Base-by-base conservation (phyloP, 2,329 filamentous ascomycete species). In the Lachnellula willkommii region DNA sequence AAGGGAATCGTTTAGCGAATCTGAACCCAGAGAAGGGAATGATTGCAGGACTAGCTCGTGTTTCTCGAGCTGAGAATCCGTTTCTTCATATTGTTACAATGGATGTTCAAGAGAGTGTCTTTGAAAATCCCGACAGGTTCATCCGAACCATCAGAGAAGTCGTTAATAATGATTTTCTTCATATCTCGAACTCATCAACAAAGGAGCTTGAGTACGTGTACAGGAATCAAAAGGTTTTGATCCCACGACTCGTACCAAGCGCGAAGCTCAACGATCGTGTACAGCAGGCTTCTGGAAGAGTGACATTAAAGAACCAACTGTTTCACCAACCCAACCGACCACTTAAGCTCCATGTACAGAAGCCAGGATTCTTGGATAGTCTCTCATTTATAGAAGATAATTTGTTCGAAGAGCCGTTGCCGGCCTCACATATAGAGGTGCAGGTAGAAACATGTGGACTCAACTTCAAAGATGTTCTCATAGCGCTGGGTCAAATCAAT, bases 401-500 rank as follows among this genome's bases (percentile, higher is more conserved):
- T 24, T 17, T 22, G 4, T 22, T 26, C 9, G 11, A 15, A 12
- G 7, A 17, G 5, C 15, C 47, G 12, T 24, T 61, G 22, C 26
- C 15, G 8, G n/a, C 39, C 12, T 42, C 50, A 3, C 20, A 54
- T 7, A 35, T 61, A 14, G 59, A 61, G 42, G 43, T 59, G 14
- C 39, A 57, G 14, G 54, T 57, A 52, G 69, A 70, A 53, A 53
- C 54, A 24, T 37, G 37, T 43, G 56, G 53, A 14, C 20, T 56
- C 28, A 59, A 54, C 40, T 53, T 52, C 63, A 40, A 62, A 60
- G 69, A 71, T 52, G 63, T 70, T 14, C 57, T 66, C 8, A 60
- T 68, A 6, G 59, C 65, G 2, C 66, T 68, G 58, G 72, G 71
- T 6, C 67, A 69, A 40, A 40, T 68, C 20, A 57, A 58, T 12